Conservation (phyloP, 2,329 filamentous ascomycete species). For the Colletotrichum lini region DNA sequence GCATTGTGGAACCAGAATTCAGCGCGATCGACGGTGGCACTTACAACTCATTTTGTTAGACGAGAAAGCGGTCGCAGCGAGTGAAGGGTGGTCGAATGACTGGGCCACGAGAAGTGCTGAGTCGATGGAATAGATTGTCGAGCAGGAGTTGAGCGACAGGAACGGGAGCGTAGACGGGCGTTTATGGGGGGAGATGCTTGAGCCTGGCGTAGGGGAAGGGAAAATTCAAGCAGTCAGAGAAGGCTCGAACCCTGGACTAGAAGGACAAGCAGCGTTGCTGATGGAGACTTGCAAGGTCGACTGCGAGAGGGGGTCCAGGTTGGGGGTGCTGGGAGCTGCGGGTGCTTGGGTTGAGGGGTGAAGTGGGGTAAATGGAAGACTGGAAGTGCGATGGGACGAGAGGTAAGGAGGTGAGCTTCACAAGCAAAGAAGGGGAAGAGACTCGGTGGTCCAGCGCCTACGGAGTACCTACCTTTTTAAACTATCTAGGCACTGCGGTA, state of each 20-base stretch:
- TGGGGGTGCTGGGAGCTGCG: conserved; percentile 22
- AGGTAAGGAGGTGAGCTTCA: conserved; percentile 31
- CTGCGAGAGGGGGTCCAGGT: conserved; percentile 30
- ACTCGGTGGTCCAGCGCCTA: conserved; percentile 5
- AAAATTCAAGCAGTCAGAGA: conserved; percentile 33
- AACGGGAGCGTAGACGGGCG: conserved; percentile 28
- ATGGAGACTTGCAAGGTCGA: conserved; percentile 37
- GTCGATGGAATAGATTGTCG: conserved; percentile 23
- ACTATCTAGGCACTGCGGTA: neutral
- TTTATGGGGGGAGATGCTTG: conserved; percentile 22
- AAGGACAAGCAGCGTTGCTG: conserved; percentile 35
- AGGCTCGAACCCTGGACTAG: conserved; percentile 38
- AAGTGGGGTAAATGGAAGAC: conserved; percentile 38
- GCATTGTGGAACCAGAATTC: neutral
- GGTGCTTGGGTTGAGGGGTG: conserved; percentile 38
- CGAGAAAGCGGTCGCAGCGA: conserved; percentile 7
- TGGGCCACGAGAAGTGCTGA: neutral
- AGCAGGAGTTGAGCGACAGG: conserved; percentile 32
- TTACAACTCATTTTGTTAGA: conserved; percentile 57
- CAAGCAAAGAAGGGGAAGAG: conserved; percentile 26
- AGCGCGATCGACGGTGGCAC: conserved; percentile 42
- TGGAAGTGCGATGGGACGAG: conserved; percentile 10
- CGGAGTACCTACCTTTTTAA: neutral
- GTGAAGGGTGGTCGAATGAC: neutral
- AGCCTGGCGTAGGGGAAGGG: conserved; percentile 28